Evolutionary conservation across 768 basidiomycete species (phyloP).

Genomic region (Phanerodontia chrysosporium): DNA sequence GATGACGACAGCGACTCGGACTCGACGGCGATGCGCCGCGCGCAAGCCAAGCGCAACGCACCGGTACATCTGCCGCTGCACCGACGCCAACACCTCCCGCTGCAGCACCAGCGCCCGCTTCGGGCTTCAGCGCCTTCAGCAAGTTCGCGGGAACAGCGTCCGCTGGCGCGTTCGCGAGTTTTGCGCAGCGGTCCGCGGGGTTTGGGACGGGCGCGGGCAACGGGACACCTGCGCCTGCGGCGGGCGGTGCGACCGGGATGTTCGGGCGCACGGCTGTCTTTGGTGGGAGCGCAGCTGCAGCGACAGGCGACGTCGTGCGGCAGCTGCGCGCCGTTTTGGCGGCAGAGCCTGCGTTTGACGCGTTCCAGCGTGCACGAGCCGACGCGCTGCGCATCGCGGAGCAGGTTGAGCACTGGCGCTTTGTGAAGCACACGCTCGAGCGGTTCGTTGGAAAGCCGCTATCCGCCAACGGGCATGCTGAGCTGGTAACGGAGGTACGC

Average conservation of each 20-base stretch:
- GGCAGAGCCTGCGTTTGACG: constrained; percentile 40
- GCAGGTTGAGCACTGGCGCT: constrained; percentile 42
- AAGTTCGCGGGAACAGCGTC: not conserved
- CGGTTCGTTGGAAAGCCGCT: constrained; percentile 39
- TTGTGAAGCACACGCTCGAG: constrained; percentile 48
- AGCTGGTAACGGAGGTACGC: constrained; percentile 34
- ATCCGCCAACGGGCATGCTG: constrained; percentile 37
- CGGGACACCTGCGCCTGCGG: not conserved
- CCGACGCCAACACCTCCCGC: no score
- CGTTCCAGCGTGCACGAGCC: constrained; percentile 41
- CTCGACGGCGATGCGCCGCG: not conserved
- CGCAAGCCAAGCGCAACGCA: not conserved
- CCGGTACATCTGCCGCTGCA: no score
- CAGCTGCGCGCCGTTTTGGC: constrained; percentile 42
- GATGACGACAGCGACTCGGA: not conserved
- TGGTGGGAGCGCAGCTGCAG: not conserved
- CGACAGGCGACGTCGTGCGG: constrained; percentile 36
- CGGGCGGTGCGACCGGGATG: no score
- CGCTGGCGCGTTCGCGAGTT: not conserved
- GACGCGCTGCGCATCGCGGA: constrained; percentile 13
- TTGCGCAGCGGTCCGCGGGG: not conserved
- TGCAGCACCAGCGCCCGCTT: not conserved
- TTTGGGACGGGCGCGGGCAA: not conserved
- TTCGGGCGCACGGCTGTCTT: not conserved
- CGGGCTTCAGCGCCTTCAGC: not conserved